phyloP scores from a whole-genome alignment of 306 rosid genomes.

The Crataegus laevigata region DNA sequence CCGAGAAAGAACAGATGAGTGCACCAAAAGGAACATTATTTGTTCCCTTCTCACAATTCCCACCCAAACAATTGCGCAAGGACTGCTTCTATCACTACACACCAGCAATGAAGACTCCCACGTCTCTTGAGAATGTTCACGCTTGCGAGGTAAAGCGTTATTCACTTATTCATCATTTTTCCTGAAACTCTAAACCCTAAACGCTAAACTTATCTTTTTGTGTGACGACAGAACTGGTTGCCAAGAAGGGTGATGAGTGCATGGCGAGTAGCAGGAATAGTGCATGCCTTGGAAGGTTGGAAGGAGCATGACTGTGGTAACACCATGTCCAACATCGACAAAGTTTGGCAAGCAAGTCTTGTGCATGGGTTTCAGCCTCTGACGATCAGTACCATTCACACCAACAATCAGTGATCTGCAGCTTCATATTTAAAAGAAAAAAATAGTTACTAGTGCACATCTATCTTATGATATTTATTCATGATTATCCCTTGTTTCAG shows the following conservation, averaged over 20 bases:
- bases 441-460: background rate
- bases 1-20: constrained; percentile 44
- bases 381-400: background rate
- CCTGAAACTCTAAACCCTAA: background rate
- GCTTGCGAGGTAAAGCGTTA: constrained; percentile 62
- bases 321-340: constrained; percentile 31
- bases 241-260: constrained; percentile 85
- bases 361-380: constrained; percentile 63
- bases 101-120: constrained; percentile 70
- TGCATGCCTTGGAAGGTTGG: constrained; percentile 72
- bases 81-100: constrained; percentile 64
- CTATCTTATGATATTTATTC: background rate
- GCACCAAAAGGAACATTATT: constrained; percentile 69
- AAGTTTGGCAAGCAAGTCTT: constrained; percentile 60
- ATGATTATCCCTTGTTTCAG: background rate
- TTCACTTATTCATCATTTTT: background rate
- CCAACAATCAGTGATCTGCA: background rate
- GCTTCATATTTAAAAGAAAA: background rate
- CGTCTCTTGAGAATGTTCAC: constrained; percentile 42
- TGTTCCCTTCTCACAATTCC: constrained; percentile 65
- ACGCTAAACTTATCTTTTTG: background rate
- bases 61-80: constrained; percentile 50
- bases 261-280: constrained; percentile 59
- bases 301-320: constrained; percentile 52
- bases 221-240: constrained; percentile 44